Evolutionary conservation across 2,329 filamentous ascomycete species (phyloP), one percentile per base, ranked within the genome.

Genomic region (Penicillium sp.): DNA sequence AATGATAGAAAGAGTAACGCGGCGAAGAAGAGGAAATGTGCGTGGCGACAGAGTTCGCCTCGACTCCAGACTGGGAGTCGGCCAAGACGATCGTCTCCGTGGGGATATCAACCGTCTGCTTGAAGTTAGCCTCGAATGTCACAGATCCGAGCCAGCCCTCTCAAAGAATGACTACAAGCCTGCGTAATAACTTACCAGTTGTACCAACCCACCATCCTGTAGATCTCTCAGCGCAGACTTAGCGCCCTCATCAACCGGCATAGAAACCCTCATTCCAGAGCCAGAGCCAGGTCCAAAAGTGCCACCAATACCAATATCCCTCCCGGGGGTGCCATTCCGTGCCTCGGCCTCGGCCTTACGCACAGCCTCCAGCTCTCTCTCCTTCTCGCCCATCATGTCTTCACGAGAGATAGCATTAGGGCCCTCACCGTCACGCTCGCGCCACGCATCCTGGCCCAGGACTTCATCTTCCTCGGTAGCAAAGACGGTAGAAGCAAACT

Each of bases 351-450:
- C 81, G 0, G 77, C 78, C 41, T 77, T 74, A 59, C 76, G 75
- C 44, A 84, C 76, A 39, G 75, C 77, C 57, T 77, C 74, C 55
- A 82, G 62, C 45, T 75, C 75, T 43, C 75, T 71, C 67, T 84
- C 81, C 64, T 83, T 80, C 49, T 78, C 74, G 7, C 79, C 82
- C 67, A 84, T 72, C n/a, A 82, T 72, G 43, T 77, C 77, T 48
- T 74, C 73, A 15, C 70, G 61, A 2, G 54, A 55, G 37, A 53
- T 58, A 21, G 50, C 58, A 28, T 47, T 60, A 17, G 53, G 52
- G 7, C 63, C 68, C 48, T 70, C 70, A 3, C 69, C 72, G 57
- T 82, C 77, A 35, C 73, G 68, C 56, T 80, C 75, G 52, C 71
- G 74, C 67, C 74, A 75, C 64, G 79, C 80, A 3, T 75, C 75